These are phyloP conservation scores for Fennellomyces sp. DNA, from an alignment of 371 early-diverging fungal species.

Conservation along the genomic window DNA sequence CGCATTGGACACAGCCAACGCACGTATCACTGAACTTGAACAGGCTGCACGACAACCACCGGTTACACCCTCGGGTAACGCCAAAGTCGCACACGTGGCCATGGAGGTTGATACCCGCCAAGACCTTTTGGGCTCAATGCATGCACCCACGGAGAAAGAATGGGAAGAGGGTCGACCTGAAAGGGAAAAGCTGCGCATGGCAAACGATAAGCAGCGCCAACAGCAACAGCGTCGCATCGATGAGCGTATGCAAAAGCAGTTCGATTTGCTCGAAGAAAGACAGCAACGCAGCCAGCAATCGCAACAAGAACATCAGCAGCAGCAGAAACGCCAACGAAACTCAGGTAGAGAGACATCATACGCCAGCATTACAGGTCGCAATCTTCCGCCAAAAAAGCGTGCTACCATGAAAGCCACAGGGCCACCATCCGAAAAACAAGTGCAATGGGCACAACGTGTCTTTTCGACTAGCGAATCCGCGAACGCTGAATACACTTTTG, in stretches of 20 bases:
- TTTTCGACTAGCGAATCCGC: conserved; percentile 1
- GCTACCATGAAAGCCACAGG: too few relatives aligned
- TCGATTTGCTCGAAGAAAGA: neutral
- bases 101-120: neutral
- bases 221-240: neutral
- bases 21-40: neutral
- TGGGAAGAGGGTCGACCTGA: neutral
- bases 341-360: neutral
- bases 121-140: neutral
- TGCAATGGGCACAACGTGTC: neutral
- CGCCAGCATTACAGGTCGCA: neutral
- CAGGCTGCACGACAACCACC: neutral
- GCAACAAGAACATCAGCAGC: neutral
- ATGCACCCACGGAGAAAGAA: neutral
- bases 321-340: neutral
- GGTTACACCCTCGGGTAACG: neutral
- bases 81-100: neutral
- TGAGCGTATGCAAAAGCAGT: neutral
- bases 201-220: neutral
- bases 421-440: neutral
- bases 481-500: neutral
- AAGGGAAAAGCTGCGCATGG: too few relatives aligned
- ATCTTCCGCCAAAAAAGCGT: neutral
- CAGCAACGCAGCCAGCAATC: too few relatives aligned
- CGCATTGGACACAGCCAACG: neutral